Base-by-base conservation (phyloP, 2,329 filamentous ascomycete species). In the Aspergillus versicolor region DNA sequence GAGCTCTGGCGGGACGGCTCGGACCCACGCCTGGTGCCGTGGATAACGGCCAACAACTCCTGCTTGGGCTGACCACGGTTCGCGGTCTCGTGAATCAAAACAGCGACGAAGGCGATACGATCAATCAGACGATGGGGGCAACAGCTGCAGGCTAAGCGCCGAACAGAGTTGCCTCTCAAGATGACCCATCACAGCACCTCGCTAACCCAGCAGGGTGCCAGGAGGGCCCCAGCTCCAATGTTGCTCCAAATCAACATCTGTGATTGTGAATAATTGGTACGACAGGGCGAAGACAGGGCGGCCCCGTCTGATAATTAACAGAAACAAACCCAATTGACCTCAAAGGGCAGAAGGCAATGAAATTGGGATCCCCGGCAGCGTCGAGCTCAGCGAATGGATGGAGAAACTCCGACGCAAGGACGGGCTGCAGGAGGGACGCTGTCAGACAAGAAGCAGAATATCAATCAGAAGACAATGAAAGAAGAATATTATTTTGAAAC, bases 1-100 rank as follows among this genome's bases (percentile, higher is more conserved):
- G 30, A 51, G 45, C 41, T 32, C 44, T 53, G 58, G 42, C 52
- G 56, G 58, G 24, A 38, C 58, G 58, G 56, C 50, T 43, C 57
- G 57, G 53, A 53, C 54, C 57, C 52, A 56, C 50, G 51, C 41
- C 38, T 21, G 37, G 40, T 46, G 45, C 45, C 44, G 44, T 56
- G 48, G 45, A 56, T 56, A 49, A 27, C 49, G 42, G 48, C 52
- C 51, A 30, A 24, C 27, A 46, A 19, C 30, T 27, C 48, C 24
- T 51, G 48, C 43, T 51, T 41, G 27, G 27, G 27, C 8, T 30
- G 48, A 19, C 48, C 48, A 50, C 22, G 37, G 47, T 30, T 50
- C 22, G 17, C 46, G 32, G n/a, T 11, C 17, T 44, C 21, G 17
- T 44, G 17, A 22, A 21, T 17, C 19, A 21, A 44, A n/a, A 44